Evolutionary conservation across 768 basidiomycete genomes (phyloP).

Genomic region (Russula dissimulans): DNA sequence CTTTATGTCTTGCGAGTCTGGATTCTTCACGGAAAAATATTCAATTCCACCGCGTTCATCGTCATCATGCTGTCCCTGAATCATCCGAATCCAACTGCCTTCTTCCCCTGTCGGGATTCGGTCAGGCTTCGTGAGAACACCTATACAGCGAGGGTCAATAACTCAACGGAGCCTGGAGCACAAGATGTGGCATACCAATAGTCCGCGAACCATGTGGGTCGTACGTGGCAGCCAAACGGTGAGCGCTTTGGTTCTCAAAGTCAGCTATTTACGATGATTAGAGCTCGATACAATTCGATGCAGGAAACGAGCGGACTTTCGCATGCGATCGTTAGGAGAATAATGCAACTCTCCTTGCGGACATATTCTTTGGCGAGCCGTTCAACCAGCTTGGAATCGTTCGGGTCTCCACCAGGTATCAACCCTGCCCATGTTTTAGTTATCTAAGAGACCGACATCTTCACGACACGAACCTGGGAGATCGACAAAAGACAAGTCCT

Average conservation of each 20-base stretch:
- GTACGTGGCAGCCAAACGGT: slow-evolving; percentile 46
- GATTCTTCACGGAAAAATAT: slow-evolving; percentile 16
- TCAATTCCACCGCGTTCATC: neutral
- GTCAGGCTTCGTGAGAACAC: slow-evolving; percentile 12
- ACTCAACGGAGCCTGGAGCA: neutral
- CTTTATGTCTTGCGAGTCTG: slow-evolving; percentile 11
- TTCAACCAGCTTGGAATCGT: slow-evolving; percentile 56
- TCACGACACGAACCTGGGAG: slow-evolving; percentile 28
- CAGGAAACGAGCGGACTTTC: slow-evolving; percentile 39
- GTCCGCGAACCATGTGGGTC: slow-evolving; percentile 60
- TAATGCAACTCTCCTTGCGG: slow-evolving; percentile 48
- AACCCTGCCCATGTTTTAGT: slow-evolving; percentile 32
- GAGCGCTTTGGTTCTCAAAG: slow-evolving; percentile 71
- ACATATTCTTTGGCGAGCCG: slow-evolving; percentile 52
- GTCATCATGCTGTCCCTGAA: neutral
- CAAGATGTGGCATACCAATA: slow-evolving; percentile 40
- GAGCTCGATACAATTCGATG: neutral
- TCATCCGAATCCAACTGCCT: slow-evolving; percentile 3
- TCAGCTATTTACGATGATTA: slow-evolving; percentile 41
- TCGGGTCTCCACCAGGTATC: slow-evolving; percentile 43
- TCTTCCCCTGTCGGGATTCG: slow-evolving; percentile 9
- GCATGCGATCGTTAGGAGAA: slow-evolving; percentile 53
- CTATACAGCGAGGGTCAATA: neutral
- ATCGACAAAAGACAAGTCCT: slow-evolving; percentile 35
- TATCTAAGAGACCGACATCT: neutral